Percentiles rank a stretch among this genome's conserved stretches.
These are phyloP conservation scores for Candida peoriensis DNA, from an alignment of 805 yeast genomes.

Conservation along the genomic window DNA sequence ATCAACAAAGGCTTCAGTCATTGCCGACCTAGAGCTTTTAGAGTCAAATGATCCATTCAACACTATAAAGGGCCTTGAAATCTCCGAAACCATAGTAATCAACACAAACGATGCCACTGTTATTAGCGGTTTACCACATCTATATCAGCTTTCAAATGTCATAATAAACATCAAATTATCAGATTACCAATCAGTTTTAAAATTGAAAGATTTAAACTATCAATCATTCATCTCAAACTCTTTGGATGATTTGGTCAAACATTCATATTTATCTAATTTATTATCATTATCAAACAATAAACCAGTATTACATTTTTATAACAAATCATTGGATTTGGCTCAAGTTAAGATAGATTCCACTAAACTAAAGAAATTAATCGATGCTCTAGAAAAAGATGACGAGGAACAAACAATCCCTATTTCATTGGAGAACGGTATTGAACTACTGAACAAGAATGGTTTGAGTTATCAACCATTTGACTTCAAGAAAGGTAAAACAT, in stretches of 20 bases:
- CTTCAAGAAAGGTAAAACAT: slow-evolving; percentile 3
- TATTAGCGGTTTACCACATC: slow-evolving; percentile 55
- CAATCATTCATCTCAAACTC: slow-evolving; percentile 65
- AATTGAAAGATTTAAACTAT: slow-evolving; percentile 64
- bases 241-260: slow-evolving; percentile 45
- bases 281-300: slow-evolving; percentile 42
- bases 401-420: slow-evolving; percentile 6
- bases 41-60: slow-evolving; percentile 9
- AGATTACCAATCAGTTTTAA: slow-evolving; percentile 70
- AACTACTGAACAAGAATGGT: slow-evolving; percentile 2
- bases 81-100: slow-evolving; percentile 23
- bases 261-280: slow-evolving; percentile 54
- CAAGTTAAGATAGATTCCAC: slow-evolving; percentile 1
- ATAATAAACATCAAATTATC: slow-evolving; percentile 59
- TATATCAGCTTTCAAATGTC: slow-evolving; percentile 40
- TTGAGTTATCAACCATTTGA: slow-evolving; percentile 5
- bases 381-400: slow-evolving; percentile 4
- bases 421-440: slow-evolving; percentile 4
- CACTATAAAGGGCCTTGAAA: slow-evolving; percentile 3
- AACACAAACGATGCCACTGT: slow-evolving; percentile 49
- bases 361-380: slow-evolving; percentile 2
- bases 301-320: slow-evolving; percentile 72
- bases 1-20: too few relatives aligned
- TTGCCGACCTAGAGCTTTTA: slow-evolving; percentile 6
- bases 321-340: slow-evolving; percentile 18